Conservation (phyloP, 148 eudicot species). For the Silene uniflora region DNA sequence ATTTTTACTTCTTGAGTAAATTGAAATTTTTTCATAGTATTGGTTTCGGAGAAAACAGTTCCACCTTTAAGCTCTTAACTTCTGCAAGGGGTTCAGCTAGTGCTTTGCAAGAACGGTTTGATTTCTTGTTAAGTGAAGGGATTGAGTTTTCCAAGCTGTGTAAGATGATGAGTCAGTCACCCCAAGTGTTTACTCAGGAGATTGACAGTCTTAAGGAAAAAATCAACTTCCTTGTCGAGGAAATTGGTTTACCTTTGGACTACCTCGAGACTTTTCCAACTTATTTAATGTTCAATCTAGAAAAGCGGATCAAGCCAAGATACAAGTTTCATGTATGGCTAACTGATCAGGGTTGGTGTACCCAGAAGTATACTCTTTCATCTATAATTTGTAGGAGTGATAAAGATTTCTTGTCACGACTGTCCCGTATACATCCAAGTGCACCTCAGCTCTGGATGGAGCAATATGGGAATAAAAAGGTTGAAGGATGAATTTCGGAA, state of each 20-base stretch:
- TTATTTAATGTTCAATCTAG: conserved; percentile 53
- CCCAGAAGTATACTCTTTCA: conserved; percentile 35
- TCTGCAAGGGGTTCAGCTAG: conserved; percentile 34
- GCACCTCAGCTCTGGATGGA: conserved; percentile 57
- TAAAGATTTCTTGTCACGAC: conserved; percentile 45
- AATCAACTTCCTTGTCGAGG: too few species aligned
- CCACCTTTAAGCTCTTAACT: conserved; percentile 34
- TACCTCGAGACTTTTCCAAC: conserved; percentile 65
- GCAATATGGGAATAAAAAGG: conserved; percentile 2
- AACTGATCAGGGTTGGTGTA: conserved; percentile 40
- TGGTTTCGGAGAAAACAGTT: conserved; percentile 61
- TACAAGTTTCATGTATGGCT: conserved; percentile 60
- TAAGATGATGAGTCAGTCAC: conserved; percentile 41
- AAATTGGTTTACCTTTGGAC: too few species aligned
- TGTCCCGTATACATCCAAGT: conserved; percentile 47
- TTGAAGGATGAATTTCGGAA: background rate
- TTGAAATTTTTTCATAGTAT: conserved; percentile 56
- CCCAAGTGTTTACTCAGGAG: conserved; percentile 58
- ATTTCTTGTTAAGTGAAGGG: conserved; percentile 49
- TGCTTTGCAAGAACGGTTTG: conserved; percentile 56
- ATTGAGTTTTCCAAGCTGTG: conserved; percentile 58
- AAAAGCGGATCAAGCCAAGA: conserved; percentile 65
- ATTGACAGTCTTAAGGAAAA: too few species aligned
- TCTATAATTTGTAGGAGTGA: conserved; percentile 57
- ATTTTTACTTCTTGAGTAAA: conserved; percentile 29